Evolutionary conservation across 768 basidiomycete genomes (phyloP).

Genomic region (Boletus subparvulus): DNA sequence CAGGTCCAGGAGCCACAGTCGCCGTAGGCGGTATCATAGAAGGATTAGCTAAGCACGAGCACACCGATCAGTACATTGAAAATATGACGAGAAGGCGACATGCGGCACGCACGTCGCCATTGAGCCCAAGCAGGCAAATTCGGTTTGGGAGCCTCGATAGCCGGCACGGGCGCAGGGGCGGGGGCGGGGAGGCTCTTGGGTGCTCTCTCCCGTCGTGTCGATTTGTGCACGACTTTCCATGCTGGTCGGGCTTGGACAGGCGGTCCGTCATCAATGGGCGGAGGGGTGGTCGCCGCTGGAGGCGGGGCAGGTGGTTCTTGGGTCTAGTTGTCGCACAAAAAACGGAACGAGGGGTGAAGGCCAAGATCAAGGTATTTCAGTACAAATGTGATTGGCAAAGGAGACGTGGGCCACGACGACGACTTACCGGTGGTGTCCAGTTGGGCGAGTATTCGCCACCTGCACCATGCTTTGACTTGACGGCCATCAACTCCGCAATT

Average conservation of each 20-base stretch:
- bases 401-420: not conserved
- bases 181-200: slow-evolving; percentile 43
- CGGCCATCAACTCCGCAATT: slow-evolving; percentile 79
- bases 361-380: not conserved
- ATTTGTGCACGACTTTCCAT: slow-evolving; percentile 73
- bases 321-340: slow-evolving; percentile 18
- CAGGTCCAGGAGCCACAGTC: slow-evolving; percentile 36
- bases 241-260: slow-evolving; percentile 58
- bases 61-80: not conserved
- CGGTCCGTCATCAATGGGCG: slow-evolving; percentile 47
- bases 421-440: slow-evolving; percentile 62
- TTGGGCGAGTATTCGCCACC: slow-evolving; percentile 77
- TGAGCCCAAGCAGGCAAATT: slow-evolving; percentile 79
- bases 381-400: not conserved
- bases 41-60: slow-evolving; percentile 54
- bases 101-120: slow-evolving; percentile 62
- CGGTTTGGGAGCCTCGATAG: slow-evolving; percentile 47
- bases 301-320: slow-evolving; percentile 39
- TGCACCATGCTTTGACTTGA: slow-evolving; percentile 79
- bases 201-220: slow-evolving; percentile 51
- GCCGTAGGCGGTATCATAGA: slow-evolving; percentile 56
- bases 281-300: slow-evolving; percentile 42
- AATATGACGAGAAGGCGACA: not conserved
- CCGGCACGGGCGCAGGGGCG: slow-evolving; percentile 33
- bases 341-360: not conserved